Base-by-base conservation (phyloP, 768 basidiomycete species). In the Coprinopsis marcescibilis region DNA sequence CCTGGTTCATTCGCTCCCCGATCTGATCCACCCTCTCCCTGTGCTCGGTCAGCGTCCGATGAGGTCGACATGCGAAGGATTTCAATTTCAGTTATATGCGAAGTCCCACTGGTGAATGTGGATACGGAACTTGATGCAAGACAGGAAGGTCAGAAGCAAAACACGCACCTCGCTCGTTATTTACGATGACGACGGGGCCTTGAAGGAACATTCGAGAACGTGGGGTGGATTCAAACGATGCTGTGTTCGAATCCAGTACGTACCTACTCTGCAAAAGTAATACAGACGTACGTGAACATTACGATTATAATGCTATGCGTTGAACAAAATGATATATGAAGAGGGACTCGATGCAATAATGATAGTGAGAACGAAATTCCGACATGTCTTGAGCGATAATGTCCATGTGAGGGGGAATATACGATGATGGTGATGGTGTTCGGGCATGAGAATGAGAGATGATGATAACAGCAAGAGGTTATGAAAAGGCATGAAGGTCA, bases 401-500 rank as follows among this genome's bases (percentile, higher is more conserved):
- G n/a, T n/a, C n/a, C n/a, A n/a, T n/a, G n/a, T n/a, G n/a, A n/a
- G n/a, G n/a, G n/a, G n/a, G 32, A 46, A 17, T 19, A 15, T 25
- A 14, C 14, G 19, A 12, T 14, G 17, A 24, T 24, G 10, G 45
- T 14, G 15, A 29, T 19, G 26, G 14, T 29, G 27, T 19, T 17
- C 36, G 17, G 17, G 24, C 27, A 40, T 45, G 37, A 14, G 11
- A 13, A 14, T n/a, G 30, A 48, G 34, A 17, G n/a, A 23, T 17
- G 35, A 45, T 4, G 15, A 34, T 26, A 17, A 25, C 43, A 24
- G 17, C 42, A 26, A 13, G 27, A 12, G 41, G 30, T 26, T 35
- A 38, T 15, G 29, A 12, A 43, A 17, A 5, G 25, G n/a, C 48
- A 23, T 30, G 30, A 21, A 51, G 43, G 45, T 60, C 58, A 11